Evolutionary conservation across 163 green algal species (phyloP).

Genomic region (Scenedesmus sp.): DNA sequence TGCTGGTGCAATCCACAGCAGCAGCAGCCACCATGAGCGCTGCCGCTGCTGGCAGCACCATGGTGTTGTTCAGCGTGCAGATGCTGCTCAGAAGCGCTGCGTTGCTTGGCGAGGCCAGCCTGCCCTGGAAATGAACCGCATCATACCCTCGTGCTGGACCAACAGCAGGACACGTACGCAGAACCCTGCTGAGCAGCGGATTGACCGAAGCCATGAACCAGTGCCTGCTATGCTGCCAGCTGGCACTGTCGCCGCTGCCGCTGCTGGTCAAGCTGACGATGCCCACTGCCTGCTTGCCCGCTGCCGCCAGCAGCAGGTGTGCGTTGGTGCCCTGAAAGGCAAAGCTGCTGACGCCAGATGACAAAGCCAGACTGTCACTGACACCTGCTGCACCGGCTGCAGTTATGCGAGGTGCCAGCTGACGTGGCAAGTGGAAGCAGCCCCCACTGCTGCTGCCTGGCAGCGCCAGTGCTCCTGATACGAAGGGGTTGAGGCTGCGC

Average conservation of each 20-base stretch:
- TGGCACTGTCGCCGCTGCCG: background rate
- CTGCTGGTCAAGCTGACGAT: background rate
- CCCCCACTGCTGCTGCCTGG: background rate
- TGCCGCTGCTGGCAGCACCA: slow-evolving; percentile 48
- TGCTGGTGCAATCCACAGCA: slow-evolving; percentile 27
- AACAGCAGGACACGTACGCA: background rate
- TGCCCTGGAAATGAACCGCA: slow-evolving; percentile 33
- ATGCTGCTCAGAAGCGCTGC: slow-evolving; percentile 31
- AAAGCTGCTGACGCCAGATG: slow-evolving; percentile 67
- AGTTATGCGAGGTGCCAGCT: background rate
- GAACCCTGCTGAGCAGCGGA: slow-evolving; percentile 23
- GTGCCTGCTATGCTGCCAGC: slow-evolving; percentile 23
- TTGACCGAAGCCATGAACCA: slow-evolving; percentile 49
- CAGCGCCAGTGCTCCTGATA: slow-evolving; percentile 56
- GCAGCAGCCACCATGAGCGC: slow-evolving; percentile 44
- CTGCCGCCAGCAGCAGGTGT: slow-evolving; percentile 61
- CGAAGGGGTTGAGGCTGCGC: slow-evolving; percentile 74
- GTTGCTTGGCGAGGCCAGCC: background rate
- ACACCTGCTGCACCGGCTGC: background rate
- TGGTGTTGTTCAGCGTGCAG: background rate
- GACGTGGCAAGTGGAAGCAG: slow-evolving; percentile 38
- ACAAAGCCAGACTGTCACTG: background rate
- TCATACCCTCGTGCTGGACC: background rate
- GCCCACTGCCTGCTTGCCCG: background rate
- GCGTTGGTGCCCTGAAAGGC: slow-evolving; percentile 76